These are phyloP conservation scores for Ustulina deusta DNA, from an alignment of 2,329 filamentous ascomycete species.

Conservation along the genomic window DNA sequence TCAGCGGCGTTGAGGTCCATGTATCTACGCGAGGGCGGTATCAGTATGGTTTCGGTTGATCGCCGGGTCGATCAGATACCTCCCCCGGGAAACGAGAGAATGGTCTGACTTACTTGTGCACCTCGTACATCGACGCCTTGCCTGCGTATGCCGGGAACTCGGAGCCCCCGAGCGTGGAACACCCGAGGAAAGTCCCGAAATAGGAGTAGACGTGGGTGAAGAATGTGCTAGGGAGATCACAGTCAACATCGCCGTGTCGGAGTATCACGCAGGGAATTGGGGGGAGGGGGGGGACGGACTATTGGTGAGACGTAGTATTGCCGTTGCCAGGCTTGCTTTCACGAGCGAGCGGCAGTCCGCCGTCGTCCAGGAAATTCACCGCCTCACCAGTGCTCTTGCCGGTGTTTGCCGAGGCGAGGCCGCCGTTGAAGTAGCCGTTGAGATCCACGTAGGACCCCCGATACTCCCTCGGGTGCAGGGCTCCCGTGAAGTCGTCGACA, in stretches of 20 bases:
- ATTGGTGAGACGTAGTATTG: conserved; percentile 8
- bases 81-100: no score
- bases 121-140: conserved; percentile 12
- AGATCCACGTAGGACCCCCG: conserved; percentile 19
- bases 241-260: background rate
- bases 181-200: conserved; percentile 18
- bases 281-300: background rate
- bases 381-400: conserved; percentile 4
- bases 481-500: conserved; percentile 22
- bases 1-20: conserved; percentile 19
- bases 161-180: conserved; percentile 8
- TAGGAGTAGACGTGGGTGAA: conserved; percentile 26
- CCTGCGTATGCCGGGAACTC: conserved; percentile 11
- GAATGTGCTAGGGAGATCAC: background rate
- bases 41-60: background rate
- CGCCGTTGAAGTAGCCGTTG: conserved; percentile 19
- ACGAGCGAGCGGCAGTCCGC: conserved; percentile 5
- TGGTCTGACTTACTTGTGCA: conserved; percentile 1
- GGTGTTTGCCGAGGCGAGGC: conserved; percentile 10
- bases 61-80: no score
- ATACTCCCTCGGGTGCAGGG: conserved; percentile 12
- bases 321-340: conserved; percentile 24
- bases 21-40: background rate
- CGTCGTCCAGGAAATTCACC: conserved; percentile 14
- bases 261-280: no score